phyloP scores from a whole-genome alignment of 805 yeast species.

The Candida vartiovaarae region DNA sequence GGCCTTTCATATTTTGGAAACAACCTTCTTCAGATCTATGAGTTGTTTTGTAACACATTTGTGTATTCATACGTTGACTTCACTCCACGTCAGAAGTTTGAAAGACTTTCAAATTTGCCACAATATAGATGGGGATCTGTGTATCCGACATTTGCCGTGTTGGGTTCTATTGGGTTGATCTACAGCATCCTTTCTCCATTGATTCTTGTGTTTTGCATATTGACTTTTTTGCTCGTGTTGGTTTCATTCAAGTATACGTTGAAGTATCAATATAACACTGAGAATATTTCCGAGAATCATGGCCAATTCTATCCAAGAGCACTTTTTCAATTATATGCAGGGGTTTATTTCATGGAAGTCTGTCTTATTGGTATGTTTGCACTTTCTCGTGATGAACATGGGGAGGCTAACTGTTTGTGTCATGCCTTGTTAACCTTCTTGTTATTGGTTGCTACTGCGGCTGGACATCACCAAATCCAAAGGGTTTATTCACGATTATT shows the following conservation, averaged over 20 bases:
- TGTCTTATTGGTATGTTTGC: constrained; percentile 74
- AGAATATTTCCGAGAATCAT: constrained; percentile 51
- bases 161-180: constrained; percentile 71
- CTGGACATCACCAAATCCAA: constrained; percentile 48
- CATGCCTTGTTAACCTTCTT: constrained; percentile 49
- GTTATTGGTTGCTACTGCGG: constrained; percentile 45
- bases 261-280: constrained; percentile 45
- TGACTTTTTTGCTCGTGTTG: constrained; percentile 51
- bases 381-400: constrained; percentile 45
- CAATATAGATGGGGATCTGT: constrained; percentile 68
- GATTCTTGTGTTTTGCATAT: constrained; percentile 51
- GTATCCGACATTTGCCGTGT: constrained; percentile 70
- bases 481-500: constrained; percentile 31
- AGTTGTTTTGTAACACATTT: constrained; percentile 36
- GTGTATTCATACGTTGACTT: constrained; percentile 31
- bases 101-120: constrained; percentile 37
- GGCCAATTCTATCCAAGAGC: constrained; percentile 74
- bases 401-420: constrained; percentile 34
- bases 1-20: constrained; percentile 74
- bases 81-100: constrained; percentile 56
- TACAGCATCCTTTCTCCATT: constrained; percentile 78
- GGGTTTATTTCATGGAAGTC: constrained; percentile 74
- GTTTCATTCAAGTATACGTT: constrained; percentile 67
- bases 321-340: constrained; percentile 68
- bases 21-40: constrained; percentile 53